These are phyloP conservation scores for Fusarium burgessii DNA, from an alignment of 2,329 filamentous ascomycete genomes.

Conservation along the genomic window DNA sequence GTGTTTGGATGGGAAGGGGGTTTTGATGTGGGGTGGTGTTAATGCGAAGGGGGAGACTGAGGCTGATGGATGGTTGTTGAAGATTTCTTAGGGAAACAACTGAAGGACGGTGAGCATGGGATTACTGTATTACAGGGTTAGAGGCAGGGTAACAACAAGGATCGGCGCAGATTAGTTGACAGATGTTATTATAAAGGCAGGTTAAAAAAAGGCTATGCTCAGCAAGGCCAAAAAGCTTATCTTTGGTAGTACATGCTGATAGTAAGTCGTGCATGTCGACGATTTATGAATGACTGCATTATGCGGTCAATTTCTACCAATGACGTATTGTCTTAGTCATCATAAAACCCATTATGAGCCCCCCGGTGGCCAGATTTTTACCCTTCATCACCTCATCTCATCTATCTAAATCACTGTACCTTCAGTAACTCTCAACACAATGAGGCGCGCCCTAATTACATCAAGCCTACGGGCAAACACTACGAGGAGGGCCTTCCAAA, in stretches of 20 bases:
- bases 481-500: neutral
- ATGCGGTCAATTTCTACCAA: slow-evolving; percentile 3
- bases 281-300: neutral
- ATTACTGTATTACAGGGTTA: neutral
- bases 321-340: slow-evolving; percentile 27
- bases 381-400: neutral
- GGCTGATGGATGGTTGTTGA: slow-evolving; percentile 38
- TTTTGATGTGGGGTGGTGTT: slow-evolving; percentile 38
- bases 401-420: neutral
- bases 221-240: fast-evolving
- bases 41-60: slow-evolving; percentile 41
- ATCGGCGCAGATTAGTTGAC: neutral
- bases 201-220: neutral
- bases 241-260: fast-evolving
- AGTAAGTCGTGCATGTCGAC: neutral
- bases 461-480: fast-evolving
- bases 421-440: neutral
- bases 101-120: too few species aligned
- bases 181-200: fast-evolving
- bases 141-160: fast-evolving
- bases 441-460: slow-evolving; percentile 1
- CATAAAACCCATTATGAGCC: neutral
- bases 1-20: slow-evolving; percentile 24
- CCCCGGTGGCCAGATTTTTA: neutral
- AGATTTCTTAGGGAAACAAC: slow-evolving; percentile 11